Evolutionary conservation across 1,284 basidiomycete species (phyloP).

Genomic region (Trichosporon faecale): DNA sequence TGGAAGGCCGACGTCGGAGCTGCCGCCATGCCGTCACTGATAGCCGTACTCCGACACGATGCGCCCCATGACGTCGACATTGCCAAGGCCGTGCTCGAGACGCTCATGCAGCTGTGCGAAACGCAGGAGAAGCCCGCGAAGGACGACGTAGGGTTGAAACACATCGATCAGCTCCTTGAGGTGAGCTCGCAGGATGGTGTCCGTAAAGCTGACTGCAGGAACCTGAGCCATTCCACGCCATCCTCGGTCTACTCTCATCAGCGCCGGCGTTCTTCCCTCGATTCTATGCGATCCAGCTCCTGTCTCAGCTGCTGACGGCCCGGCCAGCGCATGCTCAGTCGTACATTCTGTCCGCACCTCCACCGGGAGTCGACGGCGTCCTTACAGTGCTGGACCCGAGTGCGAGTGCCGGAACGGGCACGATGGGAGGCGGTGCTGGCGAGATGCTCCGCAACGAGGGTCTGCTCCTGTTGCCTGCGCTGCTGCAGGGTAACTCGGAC

Average conservation of each 20-base stretch:
- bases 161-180: conserved; percentile 52
- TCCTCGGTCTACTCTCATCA: conserved; percentile 69
- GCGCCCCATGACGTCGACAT: conserved; percentile 84
- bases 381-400: conserved; percentile 45
- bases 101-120: conserved; percentile 59
- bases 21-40: conserved; percentile 67
- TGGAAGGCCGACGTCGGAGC: conserved; percentile 83
- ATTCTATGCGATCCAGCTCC: conserved; percentile 78
- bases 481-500: conserved; percentile 83
- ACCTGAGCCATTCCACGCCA: conserved; percentile 67
- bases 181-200: conserved; percentile 19
- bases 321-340: conserved; percentile 75
- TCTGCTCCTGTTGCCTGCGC: conserved; percentile 73
- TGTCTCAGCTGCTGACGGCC: conserved; percentile 74
- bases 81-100: conserved; percentile 85
- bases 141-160: conserved; percentile 54
- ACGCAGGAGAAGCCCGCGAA: conserved; percentile 50
- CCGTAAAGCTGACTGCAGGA: conserved; percentile 22
- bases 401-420: conserved; percentile 25
- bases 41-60: conserved; percentile 78
- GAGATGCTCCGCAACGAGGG: conserved; percentile 60
- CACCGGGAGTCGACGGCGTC: conserved; percentile 49
- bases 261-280: conserved; percentile 72
- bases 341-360: conserved; percentile 65
- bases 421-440: conserved; percentile 44